These are phyloP conservation scores for Elsinoe perseae DNA, from an alignment of 2,329 filamentous ascomycete genomes.

Conservation along the genomic window DNA sequence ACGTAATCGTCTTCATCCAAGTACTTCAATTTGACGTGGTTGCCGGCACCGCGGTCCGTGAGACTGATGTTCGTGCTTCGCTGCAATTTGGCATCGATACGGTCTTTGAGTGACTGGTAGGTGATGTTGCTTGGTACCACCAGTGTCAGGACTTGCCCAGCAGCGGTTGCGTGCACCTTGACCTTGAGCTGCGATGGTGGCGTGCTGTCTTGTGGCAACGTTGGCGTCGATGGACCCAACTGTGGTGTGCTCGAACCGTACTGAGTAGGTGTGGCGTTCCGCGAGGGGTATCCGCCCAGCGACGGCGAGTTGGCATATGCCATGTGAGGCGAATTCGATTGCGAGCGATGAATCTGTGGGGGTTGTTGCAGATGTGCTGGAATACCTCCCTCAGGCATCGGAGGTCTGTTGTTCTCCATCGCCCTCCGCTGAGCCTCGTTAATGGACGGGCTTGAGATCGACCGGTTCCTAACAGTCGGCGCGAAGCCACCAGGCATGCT, in stretches of 20 bases:
- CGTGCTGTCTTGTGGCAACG: constrained; percentile 18
- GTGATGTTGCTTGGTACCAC: constrained; percentile 93
- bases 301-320: constrained; percentile 48
- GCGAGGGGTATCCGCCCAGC: constrained; percentile 7
- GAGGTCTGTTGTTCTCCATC: constrained; percentile 40
- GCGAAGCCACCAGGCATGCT: constrained; percentile 44
- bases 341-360: constrained; percentile 51
- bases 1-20: constrained; percentile 89
- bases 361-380: constrained; percentile 21
- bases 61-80: constrained; percentile 80
- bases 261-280: constrained; percentile 40
- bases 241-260: constrained; percentile 21
- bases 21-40: constrained; percentile 76
- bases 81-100: constrained; percentile 90
- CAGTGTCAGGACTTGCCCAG: constrained; percentile 87
- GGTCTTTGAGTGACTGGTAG: constrained; percentile 86
- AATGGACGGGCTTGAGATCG: constrained; percentile 93
- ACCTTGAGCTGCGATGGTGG: constrained; percentile 75
- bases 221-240: constrained; percentile 18
- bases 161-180: constrained; percentile 72
- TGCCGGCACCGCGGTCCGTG: constrained; percentile 49
- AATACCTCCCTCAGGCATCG: constrained; percentile 35
- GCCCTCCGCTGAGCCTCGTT: constrained; percentile 57
- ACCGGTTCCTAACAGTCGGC: constrained; percentile 58
- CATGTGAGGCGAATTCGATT: constrained; percentile 68